phyloP scores from a whole-genome alignment of 2,329 filamentous ascomycete species.

The Fusarium hainanense region DNA sequence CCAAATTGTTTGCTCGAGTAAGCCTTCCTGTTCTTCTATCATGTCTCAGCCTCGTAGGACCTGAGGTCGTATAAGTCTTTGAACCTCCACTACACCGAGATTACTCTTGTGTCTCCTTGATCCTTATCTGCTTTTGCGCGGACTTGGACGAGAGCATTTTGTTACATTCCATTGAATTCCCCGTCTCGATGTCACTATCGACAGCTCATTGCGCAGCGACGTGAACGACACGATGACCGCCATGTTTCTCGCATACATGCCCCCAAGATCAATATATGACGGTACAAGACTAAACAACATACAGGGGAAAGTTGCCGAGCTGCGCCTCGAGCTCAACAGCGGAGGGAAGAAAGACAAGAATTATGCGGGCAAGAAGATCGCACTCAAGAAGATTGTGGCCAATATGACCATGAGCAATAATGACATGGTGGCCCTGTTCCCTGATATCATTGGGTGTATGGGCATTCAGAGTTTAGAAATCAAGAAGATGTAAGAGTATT shows the following conservation, averaged over 20 bases:
- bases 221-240: constrained; percentile 40
- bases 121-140: not conserved
- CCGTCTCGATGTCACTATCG: constrained; percentile 22
- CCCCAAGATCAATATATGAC: constrained; percentile 55
- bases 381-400: constrained; percentile 98
- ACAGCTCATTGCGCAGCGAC: constrained; percentile 9
- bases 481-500: constrained; percentile 87
- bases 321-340: constrained; percentile 92
- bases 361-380: constrained; percentile 93
- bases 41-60: constrained; percentile 34
- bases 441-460: constrained; percentile 96
- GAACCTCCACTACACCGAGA: constrained; percentile 11
- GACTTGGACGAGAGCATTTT: not conserved
- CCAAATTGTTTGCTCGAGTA: constrained; percentile 99
- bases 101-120: constrained; percentile 9
- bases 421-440: constrained; percentile 97
- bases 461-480: constrained; percentile 93
- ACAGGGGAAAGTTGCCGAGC: constrained; percentile 99
- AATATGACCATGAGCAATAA: constrained; percentile 99
- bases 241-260: constrained; percentile 67
- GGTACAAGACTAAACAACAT: constrained; percentile 64
- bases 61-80: constrained; percentile 21
- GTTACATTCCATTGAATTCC: not conserved
- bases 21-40: constrained; percentile 50
- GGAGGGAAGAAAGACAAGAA: constrained; percentile 99